phyloP scores from a whole-genome alignment of 1,284 basidiomycete species.

The Leccinum huronense region DNA sequence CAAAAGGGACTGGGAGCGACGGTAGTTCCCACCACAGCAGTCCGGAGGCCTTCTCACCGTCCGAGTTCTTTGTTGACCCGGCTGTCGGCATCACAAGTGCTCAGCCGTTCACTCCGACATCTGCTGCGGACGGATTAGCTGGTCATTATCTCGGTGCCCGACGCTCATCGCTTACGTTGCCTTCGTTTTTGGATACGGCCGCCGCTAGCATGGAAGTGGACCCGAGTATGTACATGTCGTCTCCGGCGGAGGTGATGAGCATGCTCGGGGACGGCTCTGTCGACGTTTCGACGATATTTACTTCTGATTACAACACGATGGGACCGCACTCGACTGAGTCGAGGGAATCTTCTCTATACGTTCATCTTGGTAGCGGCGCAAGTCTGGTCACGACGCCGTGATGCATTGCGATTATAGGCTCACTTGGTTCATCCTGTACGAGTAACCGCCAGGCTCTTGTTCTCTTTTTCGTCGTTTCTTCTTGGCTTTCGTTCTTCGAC shows the following conservation, averaged over 20 bases:
- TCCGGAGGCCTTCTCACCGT: conserved; percentile 61
- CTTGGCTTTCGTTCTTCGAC: conserved; percentile 12
- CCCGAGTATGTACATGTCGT: conserved; percentile 31
- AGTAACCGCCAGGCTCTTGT: conserved; percentile 13
- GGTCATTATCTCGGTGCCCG: conserved; percentile 24
- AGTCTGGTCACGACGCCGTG: conserved; percentile 32
- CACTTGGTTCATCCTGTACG: conserved; percentile 20
- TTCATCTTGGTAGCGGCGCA: conserved; percentile 22
- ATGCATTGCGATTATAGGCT: conserved; percentile 11
- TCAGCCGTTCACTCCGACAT: conserved; percentile 24
- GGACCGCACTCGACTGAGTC: conserved; percentile 30
- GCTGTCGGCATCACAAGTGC: conserved; percentile 26
- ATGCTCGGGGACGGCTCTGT: conserved; percentile 33
- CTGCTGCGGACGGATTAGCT: conserved; percentile 19
- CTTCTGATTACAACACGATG: conserved; percentile 31
- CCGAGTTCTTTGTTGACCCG: conserved; percentile 56
- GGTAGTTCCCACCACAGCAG: conserved; percentile 58
- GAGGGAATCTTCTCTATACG: conserved; percentile 29
- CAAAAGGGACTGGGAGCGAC: conserved; percentile 39
- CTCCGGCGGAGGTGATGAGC: conserved; percentile 33
- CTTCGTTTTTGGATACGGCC: conserved; percentile 25
- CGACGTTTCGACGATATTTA: conserved; percentile 33
- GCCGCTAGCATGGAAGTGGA: conserved; percentile 35
- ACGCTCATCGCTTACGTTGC: conserved; percentile 26
- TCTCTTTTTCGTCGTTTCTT: conserved; percentile 5